Evolutionary conservation across 1,139 yeast species (phyloP), one percentile per base, ranked within the genome.

Genomic region (Saccharomyces hybrid): DNA sequence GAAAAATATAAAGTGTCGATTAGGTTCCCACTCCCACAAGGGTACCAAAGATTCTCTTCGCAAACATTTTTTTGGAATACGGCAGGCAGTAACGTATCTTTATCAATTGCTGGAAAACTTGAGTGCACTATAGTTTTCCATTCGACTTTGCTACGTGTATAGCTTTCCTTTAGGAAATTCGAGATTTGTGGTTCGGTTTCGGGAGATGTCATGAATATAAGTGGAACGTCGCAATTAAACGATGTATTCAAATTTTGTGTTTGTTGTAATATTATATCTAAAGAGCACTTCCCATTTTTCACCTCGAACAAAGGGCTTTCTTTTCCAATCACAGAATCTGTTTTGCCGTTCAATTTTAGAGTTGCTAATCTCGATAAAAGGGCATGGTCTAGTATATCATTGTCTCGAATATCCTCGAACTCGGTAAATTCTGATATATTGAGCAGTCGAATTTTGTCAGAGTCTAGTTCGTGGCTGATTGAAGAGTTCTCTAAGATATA

Each of bases 1-100:
- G 96, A 85, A 59, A 88, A 83, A 58, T 88, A 84, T 70, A 93
- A 79, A 29, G 95, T 78, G 76, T 93, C 99, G 66, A 90, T 93
- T 73, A 95, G 78, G 74, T 93, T 99, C 74, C 99, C 99, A 73
- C 93, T 99, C 52, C 99, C 99, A 27, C 99, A 99, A 53, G 99
- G 99, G 73, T 93, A 95, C 99, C 99, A 93, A 51, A 84, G 74
- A 67, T 88, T 95, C 66, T 87, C 79, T 48, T 90, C 96, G 57
- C 86, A 84, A 60, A 73, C 23, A 20, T 80, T 70, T 62, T 86
- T 81, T 57, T 99, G 98, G 46, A 93, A 38, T 6, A 8, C 23
- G 25, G 5, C 96, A 41, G 99, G 99, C 69, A 93, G 80, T 64
- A 90, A 76, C 31, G 97, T 88, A 73, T 95, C 99, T 76, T 87